Percentiles rank a stretch among this genome's conserved stretches.
These are phyloP conservation scores for Lipomyces oligophaga DNA, from an alignment of 805 yeast species.

Conservation along the genomic window DNA sequence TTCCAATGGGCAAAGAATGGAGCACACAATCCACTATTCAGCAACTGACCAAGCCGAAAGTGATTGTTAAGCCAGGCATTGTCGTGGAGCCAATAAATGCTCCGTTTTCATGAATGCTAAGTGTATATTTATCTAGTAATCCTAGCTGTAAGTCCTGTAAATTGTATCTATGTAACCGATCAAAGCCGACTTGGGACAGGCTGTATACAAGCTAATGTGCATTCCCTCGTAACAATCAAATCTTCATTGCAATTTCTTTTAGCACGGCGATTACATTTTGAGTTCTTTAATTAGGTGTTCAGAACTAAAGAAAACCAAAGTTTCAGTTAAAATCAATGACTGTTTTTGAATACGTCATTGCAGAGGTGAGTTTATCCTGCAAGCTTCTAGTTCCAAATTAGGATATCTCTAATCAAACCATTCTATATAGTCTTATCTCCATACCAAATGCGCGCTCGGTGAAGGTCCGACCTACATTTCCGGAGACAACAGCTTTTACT, in stretches of 20 bases:
- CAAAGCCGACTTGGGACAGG: too few species aligned
- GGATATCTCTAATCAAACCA: not conserved
- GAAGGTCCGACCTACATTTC: conserved; percentile 39
- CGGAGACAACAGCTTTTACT: conserved; percentile 32
- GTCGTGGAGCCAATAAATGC: conserved; percentile 89
- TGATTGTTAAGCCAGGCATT: conserved; percentile 79
- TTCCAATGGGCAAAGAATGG: conserved; percentile 99
- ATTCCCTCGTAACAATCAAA: too few species aligned
- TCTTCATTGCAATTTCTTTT: too few species aligned
- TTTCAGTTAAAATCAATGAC: too few species aligned
- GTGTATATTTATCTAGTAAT: not conserved
- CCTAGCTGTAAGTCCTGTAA: too few species aligned
- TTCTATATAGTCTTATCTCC: conserved; percentile 26
- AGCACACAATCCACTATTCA: conserved; percentile 82
- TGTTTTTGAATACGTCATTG: conserved; percentile 14
- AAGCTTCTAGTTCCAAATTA: not conserved
- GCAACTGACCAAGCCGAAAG: conserved; percentile 81
- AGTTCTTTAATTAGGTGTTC: too few species aligned
- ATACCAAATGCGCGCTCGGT: conserved; percentile 31
- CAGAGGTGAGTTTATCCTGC: not conserved
- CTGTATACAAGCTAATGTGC: too few species aligned
- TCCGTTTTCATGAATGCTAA: conserved; percentile 46
- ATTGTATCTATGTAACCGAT: too few species aligned
- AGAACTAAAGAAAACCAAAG: too few species aligned
- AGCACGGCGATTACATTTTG: too few species aligned